Percentiles rank a stretch among this genome's conserved stretches.
These are phyloP conservation scores for Infundibulicybe gibba DNA, from an alignment of 768 basidiomycete genomes.

Conservation along the genomic window DNA sequence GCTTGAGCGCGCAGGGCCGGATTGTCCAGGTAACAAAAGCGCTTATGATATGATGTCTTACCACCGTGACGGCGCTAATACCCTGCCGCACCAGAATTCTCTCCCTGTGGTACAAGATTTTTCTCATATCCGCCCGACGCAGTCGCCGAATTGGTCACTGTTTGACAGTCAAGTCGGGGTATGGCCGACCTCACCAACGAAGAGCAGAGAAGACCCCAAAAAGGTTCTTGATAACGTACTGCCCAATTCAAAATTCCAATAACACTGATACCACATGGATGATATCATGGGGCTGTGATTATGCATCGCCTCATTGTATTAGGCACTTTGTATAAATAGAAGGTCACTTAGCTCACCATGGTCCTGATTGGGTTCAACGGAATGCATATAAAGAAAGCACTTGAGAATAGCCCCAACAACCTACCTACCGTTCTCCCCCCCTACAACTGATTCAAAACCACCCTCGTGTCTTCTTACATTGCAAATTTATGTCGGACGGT, in stretches of 20 bases:
- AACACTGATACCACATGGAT: too few species aligned
- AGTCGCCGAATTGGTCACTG: conserved; percentile 74
- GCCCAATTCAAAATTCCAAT: too few species aligned
- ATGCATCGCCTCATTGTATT: too few species aligned
- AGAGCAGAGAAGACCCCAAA: neutral
- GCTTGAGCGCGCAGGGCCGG: conserved; percentile 13
- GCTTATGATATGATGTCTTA: neutral
- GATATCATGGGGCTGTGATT: too few species aligned
- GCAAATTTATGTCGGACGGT: neutral
- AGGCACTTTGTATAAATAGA: too few species aligned
- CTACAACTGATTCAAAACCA: neutral
- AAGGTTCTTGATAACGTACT: neutral
- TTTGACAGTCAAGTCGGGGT: conserved; percentile 15
- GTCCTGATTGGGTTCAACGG: too few species aligned
- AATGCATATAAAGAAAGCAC: too few species aligned
- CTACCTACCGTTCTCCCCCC: too few species aligned
- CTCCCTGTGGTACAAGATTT: conserved; percentile 73
- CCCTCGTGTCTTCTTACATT: neutral
- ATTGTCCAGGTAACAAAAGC: conserved; percentile 11
- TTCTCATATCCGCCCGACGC: conserved; percentile 72
- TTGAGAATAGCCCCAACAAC: too few species aligned
- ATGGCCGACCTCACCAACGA: conserved; percentile 6
- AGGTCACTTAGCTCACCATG: too few species aligned
- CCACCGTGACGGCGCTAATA: neutral
- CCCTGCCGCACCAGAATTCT: conserved; percentile 26